A percentile compares a stretch with the other conserved stretches of the same genome.
These are phyloP conservation scores for Vachellia pachyceras DNA, from an alignment of 306 rosid genomes.

Conservation along the genomic window DNA sequence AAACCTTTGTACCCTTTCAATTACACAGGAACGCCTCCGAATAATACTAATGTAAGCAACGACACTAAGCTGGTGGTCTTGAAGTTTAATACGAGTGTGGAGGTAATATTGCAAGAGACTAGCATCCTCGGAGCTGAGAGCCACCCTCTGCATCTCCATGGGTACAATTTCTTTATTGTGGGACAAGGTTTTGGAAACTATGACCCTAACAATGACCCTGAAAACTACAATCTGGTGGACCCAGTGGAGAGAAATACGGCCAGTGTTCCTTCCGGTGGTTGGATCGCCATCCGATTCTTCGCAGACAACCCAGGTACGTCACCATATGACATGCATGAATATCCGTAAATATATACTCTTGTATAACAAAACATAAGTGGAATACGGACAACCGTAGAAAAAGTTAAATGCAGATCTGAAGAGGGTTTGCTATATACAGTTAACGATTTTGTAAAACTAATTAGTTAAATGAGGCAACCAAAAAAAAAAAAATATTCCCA, in stretches of 20 bases:
- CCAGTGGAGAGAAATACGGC: constrained; percentile 76
- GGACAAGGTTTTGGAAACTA: constrained; percentile 84
- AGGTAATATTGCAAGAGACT: no score
- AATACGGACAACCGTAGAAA: not conserved
- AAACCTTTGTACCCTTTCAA: no score
- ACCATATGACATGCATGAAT: not conserved
- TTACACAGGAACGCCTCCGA: no score
- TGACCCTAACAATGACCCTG: constrained; percentile 65
- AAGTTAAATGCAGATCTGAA: not conserved
- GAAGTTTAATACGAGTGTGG: no score
- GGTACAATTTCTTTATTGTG: no score
- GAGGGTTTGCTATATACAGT: not conserved
- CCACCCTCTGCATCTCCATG: no score
- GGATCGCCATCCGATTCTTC: constrained; percentile 75
- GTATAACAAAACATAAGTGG: not conserved
- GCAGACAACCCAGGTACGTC: constrained; percentile 82
- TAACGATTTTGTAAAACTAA: not conserved
- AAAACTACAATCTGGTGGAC: constrained; percentile 68
- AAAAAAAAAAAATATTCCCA: no score
- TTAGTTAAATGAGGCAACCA: not conserved
- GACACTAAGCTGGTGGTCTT: no score
- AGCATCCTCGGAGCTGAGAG: no score
- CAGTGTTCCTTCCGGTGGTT: constrained; percentile 75
- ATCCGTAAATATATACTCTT: not conserved
- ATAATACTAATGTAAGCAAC: no score